Percentiles rank a stretch among this genome's conserved stretches.
Evolutionary conservation across 2,329 filamentous ascomycete species (phyloP).

Genomic region (Monosporascus sp.): DNA sequence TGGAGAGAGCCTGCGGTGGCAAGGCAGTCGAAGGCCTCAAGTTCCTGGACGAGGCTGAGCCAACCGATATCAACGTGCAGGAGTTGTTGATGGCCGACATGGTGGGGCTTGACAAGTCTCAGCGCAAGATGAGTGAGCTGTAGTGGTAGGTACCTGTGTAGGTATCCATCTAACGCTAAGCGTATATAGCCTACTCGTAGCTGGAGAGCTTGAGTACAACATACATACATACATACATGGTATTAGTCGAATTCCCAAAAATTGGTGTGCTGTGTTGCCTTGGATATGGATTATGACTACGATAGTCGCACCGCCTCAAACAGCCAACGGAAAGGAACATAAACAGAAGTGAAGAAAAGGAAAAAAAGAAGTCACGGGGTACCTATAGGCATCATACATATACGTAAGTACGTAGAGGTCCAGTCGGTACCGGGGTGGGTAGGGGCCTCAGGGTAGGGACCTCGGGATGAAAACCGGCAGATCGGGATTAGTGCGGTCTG

Average conservation of each 20-base stretch:
- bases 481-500: background rate
- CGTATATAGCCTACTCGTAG: background rate
- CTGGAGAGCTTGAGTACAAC: background rate
- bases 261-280: too few species aligned
- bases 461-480: background rate
- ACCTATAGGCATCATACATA: too few species aligned
- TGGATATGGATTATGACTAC: too few species aligned
- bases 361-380: too few species aligned
- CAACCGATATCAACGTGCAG: constrained; percentile 29
- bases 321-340: too few species aligned
- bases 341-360: too few species aligned
- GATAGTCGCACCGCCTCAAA: too few species aligned
- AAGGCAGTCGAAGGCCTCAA: constrained; percentile 54
- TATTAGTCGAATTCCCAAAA: too few species aligned
- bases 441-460: background rate
- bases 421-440: too few species aligned
- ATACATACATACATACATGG: background rate
- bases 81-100: constrained; percentile 24
- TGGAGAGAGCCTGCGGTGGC: constrained; percentile 74
- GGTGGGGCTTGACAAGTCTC: constrained; percentile 8
- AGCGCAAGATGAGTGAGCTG: constrained; percentile 19
- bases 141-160: constrained; percentile 3
- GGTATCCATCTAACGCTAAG: background rate
- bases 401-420: too few species aligned
- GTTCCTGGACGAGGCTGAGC: constrained; percentile 39